A percentile compares a stretch with the other conserved stretches of the same genome.
These are phyloP conservation scores for Amoeboradix gromovi DNA, from an alignment of 371 early-diverging fungal genomes.

Conservation along the genomic window DNA sequence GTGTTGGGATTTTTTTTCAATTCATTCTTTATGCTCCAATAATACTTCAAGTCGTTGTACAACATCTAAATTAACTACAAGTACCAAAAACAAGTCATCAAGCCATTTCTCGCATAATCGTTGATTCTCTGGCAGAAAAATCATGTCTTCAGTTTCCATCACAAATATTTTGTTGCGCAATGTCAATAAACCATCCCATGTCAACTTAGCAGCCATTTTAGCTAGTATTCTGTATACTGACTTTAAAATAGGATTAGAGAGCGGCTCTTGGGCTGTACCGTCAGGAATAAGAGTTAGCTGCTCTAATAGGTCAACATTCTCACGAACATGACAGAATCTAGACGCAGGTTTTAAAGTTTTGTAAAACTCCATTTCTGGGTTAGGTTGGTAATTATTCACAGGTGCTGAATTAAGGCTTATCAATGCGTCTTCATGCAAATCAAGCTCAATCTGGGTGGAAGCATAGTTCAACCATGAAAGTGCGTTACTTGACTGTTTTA, in stretches of 20 bases:
- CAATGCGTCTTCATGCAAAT: not conserved
- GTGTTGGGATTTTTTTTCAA: not conserved
- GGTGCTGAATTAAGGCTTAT: not conserved
- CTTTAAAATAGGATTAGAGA: not conserved
- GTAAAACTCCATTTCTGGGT: not conserved
- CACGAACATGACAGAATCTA: not conserved
- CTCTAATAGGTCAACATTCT: not conserved
- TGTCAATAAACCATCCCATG: not conserved
- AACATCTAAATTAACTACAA: conserved; percentile 7
- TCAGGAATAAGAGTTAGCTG: not conserved
- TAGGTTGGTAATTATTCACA: not conserved
- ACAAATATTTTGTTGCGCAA: not conserved
- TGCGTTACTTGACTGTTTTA: not conserved
- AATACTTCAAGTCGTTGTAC: conserved; percentile 24
- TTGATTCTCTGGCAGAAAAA: conserved; percentile 30
- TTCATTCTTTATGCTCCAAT: not conserved
- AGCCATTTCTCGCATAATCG: conserved; percentile 92
- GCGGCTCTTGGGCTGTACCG: not conserved
- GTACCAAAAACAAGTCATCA: conserved; percentile 83
- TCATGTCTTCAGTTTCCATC: not conserved
- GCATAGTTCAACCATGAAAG: not conserved
- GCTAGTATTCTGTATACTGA: not conserved
- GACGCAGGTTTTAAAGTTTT: not conserved
- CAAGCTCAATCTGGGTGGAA: not conserved
- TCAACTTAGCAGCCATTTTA: not conserved